Evolutionary conservation across 116 monocot species (phyloP), one percentile per base, ranked within the genome.

Genomic region (Cymodocea nodosa): DNA sequence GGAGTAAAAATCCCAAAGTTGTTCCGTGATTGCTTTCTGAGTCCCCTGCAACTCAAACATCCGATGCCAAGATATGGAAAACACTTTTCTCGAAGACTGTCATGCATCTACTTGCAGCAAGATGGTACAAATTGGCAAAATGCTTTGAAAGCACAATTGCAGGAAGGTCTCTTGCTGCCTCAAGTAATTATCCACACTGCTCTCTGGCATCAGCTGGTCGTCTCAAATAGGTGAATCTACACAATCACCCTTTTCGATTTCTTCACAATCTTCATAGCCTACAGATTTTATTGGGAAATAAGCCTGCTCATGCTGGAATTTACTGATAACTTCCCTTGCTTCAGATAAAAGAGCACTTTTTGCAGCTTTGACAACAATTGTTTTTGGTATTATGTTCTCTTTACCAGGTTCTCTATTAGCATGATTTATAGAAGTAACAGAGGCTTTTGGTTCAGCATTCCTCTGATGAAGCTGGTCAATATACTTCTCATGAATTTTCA

Each of bases 401-500:
- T 68, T 73, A n/a, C 15, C 23, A 39, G 50, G 64, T 35, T 20
- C 44, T 20, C 12, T 25, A 39, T 37, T 51, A 44, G 36, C 4
- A 14, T 55, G 51, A 44, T 60, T 67, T 58, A 59, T 23, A 53
- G 65, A 60, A 50, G 67, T 72, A 57, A 57, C 58, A 66, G 8
- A 65, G 37, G 39, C 24, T 77, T 60, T 70, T 67, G 81, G 76
- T 62, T 63, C 82, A 6, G 77, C 71, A 61, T 90, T 85, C 59
- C 85, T 81, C 9, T 69, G 68, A 51, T 83, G 87, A 23, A 97
- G 78, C 54, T 83, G 81, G 50, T 97, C 80, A 25, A 97, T 88
- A 64, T 97, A 97, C 67, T 81, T 90, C 74, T 97, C 97, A 75
- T 97, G 97, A 70, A 90, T 60, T 9, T 69, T 75, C 20, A 85